Base-by-base conservation (phyloP, 805 yeast genomes). In the Hanseniaspora hatyaiensis region DNA sequence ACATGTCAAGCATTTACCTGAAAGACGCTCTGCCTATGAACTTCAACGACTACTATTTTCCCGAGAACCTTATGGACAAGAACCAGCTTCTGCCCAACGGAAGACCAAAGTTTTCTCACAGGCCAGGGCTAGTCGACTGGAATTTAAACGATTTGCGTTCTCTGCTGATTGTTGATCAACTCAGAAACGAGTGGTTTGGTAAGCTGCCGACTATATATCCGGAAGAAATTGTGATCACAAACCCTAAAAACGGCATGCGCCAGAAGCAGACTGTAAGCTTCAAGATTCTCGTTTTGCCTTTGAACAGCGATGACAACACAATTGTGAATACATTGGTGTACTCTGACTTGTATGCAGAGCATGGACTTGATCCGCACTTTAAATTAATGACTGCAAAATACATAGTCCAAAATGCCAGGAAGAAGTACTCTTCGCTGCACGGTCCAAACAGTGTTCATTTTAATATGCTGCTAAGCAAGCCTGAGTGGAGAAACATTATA, bases 401-500 rank as follows among this genome's bases (percentile, higher is more conserved):
- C 57, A 78, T 83, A 1, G 74, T 81, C 6, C 64, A 68, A 45
- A 70, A 78, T 12, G 81, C 82, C 4, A 65, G 80, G 53, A 55
- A 64, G 45, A 47, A 47, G 26, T 47, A 47, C 23, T 36, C 42
- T 1, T 18, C 31, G 3, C 26, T 40, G 5, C 45, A 40, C 13
- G 40, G 40, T 8, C 62, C 80, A 52, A 78, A 75, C 53, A 67
- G 65, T 39, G 54, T 54, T 39, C 55, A 57, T 43, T 53, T 57
- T 19, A 56, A 52, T 8, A 56, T 67, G 63, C 55, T 57, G 16
- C 57, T 74, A n/a, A 64, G 73, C 5, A 68, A 72, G 52, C 73
- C 75, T 22, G 83, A 81, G 59, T 80, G 87, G 85, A 66, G 88
- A 54, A 78, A 80, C 56, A 72, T 82, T 23, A 77, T 82, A 50